These are phyloP conservation scores for Neofusicoccum laricinum DNA, from an alignment of 2,329 filamentous ascomycete species.

Conservation along the genomic window DNA sequence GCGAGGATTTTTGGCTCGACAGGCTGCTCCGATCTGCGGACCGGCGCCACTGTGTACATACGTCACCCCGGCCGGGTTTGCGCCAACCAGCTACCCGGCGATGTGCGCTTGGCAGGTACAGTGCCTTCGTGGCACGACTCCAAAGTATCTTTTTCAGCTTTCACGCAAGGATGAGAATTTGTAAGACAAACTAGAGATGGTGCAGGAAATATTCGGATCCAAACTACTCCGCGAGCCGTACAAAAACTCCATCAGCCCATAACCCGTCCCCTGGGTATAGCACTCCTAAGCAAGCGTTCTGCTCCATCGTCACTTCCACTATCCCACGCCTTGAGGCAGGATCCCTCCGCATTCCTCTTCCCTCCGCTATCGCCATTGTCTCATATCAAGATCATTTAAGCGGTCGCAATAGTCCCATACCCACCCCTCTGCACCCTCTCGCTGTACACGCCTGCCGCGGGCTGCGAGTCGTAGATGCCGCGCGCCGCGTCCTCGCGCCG, in stretches of 20 bases:
- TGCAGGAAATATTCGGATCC: no score
- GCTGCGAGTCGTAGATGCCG: conserved; percentile 53
- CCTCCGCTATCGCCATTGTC: neutral
- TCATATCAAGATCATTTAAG: no score
- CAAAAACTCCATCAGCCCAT: neutral
- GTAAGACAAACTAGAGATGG: neutral
- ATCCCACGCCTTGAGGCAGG: neutral
- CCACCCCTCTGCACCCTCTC: conserved; percentile 58
- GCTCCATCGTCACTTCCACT: neutral
- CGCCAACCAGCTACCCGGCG: neutral
- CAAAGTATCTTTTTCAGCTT: no score
- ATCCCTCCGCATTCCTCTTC: neutral
- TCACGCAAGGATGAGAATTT: no score
- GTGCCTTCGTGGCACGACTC: neutral
- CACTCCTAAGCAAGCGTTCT: neutral
- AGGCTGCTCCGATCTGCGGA: neutral
- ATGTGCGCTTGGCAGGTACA: neutral
- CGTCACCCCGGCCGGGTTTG: neutral
- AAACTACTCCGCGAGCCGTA: neutral
- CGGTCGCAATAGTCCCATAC: neutral
- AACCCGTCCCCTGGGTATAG: neutral
- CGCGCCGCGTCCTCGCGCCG: conserved; percentile 62
- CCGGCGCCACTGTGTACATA: no score
- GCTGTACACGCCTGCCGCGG: conserved; percentile 69
- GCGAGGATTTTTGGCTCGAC: neutral